phyloP scores from a whole-genome alignment of 2,329 filamentous ascomycete genomes.

The Didymella exigua region DNA sequence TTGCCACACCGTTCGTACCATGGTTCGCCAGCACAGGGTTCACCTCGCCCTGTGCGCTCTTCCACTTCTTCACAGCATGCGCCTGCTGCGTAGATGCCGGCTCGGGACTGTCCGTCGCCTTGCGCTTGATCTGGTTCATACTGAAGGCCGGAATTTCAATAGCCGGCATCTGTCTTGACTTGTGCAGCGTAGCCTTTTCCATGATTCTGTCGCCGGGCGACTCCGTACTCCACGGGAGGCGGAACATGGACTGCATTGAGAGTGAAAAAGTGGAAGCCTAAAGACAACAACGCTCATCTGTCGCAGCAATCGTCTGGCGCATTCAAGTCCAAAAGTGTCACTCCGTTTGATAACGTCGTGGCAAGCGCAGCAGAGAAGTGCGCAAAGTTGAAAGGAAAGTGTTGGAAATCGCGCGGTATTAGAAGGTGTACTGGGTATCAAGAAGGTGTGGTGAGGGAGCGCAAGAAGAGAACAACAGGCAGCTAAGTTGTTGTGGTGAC shows the following conservation, averaged over 20 bases:
- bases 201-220: constrained; percentile 51
- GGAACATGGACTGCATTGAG: constrained; percentile 59
- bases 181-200: constrained; percentile 50
- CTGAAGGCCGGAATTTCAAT: constrained; percentile 52
- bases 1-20: constrained; percentile 20
- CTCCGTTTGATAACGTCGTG: constrained; percentile 42
- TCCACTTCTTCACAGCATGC: constrained; percentile 49
- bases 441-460: constrained; percentile 39
- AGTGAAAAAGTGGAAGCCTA: constrained; percentile 42
- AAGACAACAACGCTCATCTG: constrained; percentile 48
- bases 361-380: constrained; percentile 25
- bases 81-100: constrained; percentile 38
- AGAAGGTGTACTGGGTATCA: constrained; percentile 41
- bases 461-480: constrained; percentile 41
- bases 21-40: constrained; percentile 28
- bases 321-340: constrained; percentile 35
- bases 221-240: constrained; percentile 56
- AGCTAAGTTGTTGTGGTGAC: constrained; percentile 41
- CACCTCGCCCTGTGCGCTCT: constrained; percentile 42
- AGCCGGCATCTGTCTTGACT: constrained; percentile 52
- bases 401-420: constrained; percentile 33
- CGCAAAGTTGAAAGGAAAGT: constrained; percentile 20
- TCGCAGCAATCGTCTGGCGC: constrained; percentile 41
- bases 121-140: constrained; percentile 63
- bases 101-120: constrained; percentile 59